These are phyloP conservation scores for Fusarium mangiferae DNA, from an alignment of 2,329 filamentous ascomycete species.

Conservation along the genomic window DNA sequence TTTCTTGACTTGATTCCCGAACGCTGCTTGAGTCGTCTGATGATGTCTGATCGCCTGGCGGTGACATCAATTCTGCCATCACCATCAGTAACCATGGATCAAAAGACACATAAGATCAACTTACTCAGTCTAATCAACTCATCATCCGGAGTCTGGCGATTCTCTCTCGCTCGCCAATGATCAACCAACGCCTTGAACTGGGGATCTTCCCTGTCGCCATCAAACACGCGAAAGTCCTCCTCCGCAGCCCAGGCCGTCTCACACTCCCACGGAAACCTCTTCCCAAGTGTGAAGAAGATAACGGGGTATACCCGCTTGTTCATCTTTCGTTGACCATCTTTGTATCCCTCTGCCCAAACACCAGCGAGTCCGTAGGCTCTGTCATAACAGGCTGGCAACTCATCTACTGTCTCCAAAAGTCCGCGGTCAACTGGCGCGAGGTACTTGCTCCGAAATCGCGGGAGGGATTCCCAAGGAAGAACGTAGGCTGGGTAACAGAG, in stretches of 20 bases:
- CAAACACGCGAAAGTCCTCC: background rate
- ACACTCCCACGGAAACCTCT: background rate
- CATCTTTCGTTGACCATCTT: background rate
- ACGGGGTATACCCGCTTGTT: background rate
- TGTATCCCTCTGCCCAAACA: background rate
- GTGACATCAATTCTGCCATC: background rate
- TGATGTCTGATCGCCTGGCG: no score
- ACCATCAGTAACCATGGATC: background rate
- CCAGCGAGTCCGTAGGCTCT: background rate
- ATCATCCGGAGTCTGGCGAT: background rate
- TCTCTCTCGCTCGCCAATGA: background rate
- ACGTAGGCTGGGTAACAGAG: background rate
- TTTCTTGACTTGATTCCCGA: background rate
- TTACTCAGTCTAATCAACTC: background rate
- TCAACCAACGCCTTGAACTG: background rate
- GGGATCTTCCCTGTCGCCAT: background rate
- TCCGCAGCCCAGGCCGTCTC: background rate
- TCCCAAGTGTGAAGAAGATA: background rate
- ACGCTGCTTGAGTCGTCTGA: no score
- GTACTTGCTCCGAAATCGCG: background rate
- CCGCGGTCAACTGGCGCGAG: background rate
- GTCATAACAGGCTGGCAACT: background rate
- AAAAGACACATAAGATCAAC: fast-evolving
- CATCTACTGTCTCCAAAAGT: background rate
- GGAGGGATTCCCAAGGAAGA: background rate